Conservation (phyloP, 805 yeast species). For the Myxozyma sirexii region DNA sequence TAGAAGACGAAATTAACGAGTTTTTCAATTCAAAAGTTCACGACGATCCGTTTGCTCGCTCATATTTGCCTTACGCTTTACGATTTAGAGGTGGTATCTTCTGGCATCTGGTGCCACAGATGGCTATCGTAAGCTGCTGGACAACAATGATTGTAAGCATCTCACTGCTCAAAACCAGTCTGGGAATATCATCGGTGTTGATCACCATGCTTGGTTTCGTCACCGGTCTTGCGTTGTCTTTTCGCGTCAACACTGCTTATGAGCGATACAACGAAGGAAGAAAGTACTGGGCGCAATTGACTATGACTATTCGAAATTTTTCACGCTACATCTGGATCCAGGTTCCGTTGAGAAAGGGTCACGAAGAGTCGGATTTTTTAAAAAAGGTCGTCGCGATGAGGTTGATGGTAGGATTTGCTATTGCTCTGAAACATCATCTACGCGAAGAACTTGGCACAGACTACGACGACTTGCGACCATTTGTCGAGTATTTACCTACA, state of each 20-base stretch:
- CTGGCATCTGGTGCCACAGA: slow-evolving; percentile 28
- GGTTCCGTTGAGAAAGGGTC: slow-evolving; percentile 27
- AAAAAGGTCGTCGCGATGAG: slow-evolving; percentile 19
- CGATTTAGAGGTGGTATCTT: slow-evolving; percentile 33
- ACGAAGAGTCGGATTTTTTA: slow-evolving; percentile 22
- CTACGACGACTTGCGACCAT: slow-evolving; percentile 30
- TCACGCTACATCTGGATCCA: slow-evolving; percentile 30
- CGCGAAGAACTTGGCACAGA: slow-evolving; percentile 34
- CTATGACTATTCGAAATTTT: slow-evolving; percentile 20
- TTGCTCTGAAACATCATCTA: slow-evolving; percentile 34
- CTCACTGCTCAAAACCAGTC: slow-evolving; percentile 22
- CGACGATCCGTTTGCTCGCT: slow-evolving; percentile 33
- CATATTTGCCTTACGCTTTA: slow-evolving; percentile 29
- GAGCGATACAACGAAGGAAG: slow-evolving; percentile 34
- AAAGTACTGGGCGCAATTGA: slow-evolving; percentile 29
- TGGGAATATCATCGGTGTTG: slow-evolving; percentile 27
- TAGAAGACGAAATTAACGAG: slow-evolving; percentile 26
- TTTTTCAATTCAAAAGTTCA: slow-evolving; percentile 30
- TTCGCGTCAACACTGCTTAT: slow-evolving; percentile 33
- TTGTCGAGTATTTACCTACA: slow-evolving; percentile 32
- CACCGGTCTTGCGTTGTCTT: slow-evolving; percentile 30
- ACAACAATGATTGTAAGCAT: slow-evolving; percentile 22
- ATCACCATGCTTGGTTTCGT: slow-evolving; percentile 34
- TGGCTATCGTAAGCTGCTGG: slow-evolving; percentile 27
- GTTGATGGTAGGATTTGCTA: slow-evolving; percentile 27